Evolutionary conservation across 768 basidiomycete genomes (phyloP).

Genomic region (Chiua virens): DNA sequence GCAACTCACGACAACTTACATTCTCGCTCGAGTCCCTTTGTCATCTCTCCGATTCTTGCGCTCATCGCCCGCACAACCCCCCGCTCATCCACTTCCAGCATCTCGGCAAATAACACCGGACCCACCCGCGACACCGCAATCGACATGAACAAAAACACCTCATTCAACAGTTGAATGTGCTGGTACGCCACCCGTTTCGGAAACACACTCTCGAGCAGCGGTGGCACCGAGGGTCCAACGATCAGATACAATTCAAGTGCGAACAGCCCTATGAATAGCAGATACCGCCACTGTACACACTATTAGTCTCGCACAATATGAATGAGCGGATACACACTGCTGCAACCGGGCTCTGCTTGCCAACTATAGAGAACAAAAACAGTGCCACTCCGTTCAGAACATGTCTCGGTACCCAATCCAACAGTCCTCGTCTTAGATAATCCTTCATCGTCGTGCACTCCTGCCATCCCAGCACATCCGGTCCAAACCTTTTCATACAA

Average conservation of each 20-base stretch:
- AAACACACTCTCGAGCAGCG: conserved; percentile 45
- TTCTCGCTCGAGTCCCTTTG: conserved; percentile 54
- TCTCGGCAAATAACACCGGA: conserved; percentile 58
- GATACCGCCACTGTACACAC: conserved; percentile 69
- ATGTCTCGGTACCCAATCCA: conserved; percentile 65
- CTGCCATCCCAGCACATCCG: conserved; percentile 66
- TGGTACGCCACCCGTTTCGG: conserved; percentile 72
- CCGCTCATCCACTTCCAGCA: conserved; percentile 28
- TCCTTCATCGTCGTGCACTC: conserved; percentile 69
- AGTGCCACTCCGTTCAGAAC: conserved; percentile 57
- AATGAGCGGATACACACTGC: conserved; percentile 52
- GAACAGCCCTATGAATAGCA: conserved; percentile 62
- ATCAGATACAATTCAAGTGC: conserved; percentile 65
- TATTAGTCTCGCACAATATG: conserved; percentile 12
- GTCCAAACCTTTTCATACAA: conserved; percentile 61
- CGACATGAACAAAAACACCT: conserved; percentile 71
- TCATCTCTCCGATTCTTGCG: conserved; percentile 42
- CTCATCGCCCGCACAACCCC: conserved; percentile 37
- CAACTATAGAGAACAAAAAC: conserved; percentile 62
- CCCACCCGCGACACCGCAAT: conserved; percentile 71
- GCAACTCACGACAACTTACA: conserved; percentile 31
- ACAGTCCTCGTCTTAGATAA: conserved; percentile 64
- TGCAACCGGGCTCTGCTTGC: conserved; percentile 56
- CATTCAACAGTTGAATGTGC: conserved; percentile 75
- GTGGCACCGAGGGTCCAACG: conserved; percentile 43